A percentile compares a stretch with the other conserved stretches of the same genome.
Conservation (phyloP, 306 rosid genomes). For the Cicer judaicum region DNA sequence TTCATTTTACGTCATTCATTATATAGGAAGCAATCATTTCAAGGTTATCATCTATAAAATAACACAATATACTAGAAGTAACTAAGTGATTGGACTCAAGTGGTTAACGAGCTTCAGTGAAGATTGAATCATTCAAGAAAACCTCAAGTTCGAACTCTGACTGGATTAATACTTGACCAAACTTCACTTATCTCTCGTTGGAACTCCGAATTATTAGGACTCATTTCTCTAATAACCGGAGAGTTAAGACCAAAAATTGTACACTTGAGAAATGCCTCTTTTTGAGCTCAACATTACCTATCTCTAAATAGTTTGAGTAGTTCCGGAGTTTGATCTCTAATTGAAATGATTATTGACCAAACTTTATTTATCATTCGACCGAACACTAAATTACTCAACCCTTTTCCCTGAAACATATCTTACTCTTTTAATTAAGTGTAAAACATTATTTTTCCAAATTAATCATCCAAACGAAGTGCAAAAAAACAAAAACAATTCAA, state of each 20-base stretch:
- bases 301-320: background rate
- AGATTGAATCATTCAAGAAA: too few relatives aligned
- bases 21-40: slow-evolving; percentile 22
- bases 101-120: too few relatives aligned
- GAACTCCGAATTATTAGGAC: too few relatives aligned
- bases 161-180: too few relatives aligned
- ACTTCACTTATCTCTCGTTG: too few relatives aligned
- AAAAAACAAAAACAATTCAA: background rate
- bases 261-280: slow-evolving; percentile 4
- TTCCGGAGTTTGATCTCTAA: background rate
- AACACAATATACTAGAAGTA: background rate
- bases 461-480: background rate
- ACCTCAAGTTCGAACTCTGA: too few relatives aligned
- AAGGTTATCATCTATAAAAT: slow-evolving; percentile 8
- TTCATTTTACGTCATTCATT: slow-evolving; percentile 22
- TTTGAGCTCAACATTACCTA: background rate
- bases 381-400: background rate
- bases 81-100: too few relatives aligned
- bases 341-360: too few relatives aligned
- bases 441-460: background rate
- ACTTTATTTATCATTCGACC: too few relatives aligned
- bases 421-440: background rate
- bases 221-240: too few relatives aligned
- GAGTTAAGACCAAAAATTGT: too few relatives aligned
- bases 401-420: background rate